Evolutionary conservation across 495 filamentous ascomycete species (phyloP).

Genomic region (Penicillium flavigenum): DNA sequence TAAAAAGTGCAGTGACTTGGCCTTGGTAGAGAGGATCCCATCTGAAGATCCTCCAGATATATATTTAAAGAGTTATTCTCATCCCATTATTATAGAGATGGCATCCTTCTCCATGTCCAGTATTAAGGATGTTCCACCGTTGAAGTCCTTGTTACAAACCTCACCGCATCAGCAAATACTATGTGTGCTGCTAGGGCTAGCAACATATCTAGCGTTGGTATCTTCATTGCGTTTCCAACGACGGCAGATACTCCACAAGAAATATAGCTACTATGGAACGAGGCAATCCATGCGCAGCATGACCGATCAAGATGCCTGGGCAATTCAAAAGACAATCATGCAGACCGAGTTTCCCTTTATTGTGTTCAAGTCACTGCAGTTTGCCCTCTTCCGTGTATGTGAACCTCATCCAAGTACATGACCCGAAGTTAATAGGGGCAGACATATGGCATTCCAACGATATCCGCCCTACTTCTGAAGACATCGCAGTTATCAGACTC

Average conservation of each 20-base stretch:
- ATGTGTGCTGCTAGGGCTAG: conserved; percentile 12
- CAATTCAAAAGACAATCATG: conserved; percentile 49
- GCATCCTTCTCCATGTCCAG: background rate
- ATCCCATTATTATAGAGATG: conserved; percentile 3
- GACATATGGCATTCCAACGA: conserved; percentile 68
- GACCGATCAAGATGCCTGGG: conserved; percentile 59
- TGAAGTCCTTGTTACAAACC: background rate
- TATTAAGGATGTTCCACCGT: background rate
- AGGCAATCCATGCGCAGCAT: conserved; percentile 52
- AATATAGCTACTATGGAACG: conserved; percentile 45
- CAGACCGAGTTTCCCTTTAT: conserved; percentile 57
- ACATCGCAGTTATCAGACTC: conserved; percentile 57
- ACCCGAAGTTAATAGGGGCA: conserved; percentile 20
- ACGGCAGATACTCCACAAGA: conserved; percentile 39
- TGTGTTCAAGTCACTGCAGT: conserved; percentile 54
- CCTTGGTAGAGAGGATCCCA: background rate
- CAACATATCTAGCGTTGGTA: conserved; percentile 25
- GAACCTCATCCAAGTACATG: background rate
- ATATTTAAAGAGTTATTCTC: background rate
- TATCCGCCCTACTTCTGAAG: conserved; percentile 55
- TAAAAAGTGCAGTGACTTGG: background rate
- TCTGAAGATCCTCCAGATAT: background rate
- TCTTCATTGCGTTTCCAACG: conserved; percentile 48
- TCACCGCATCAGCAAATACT: conserved; percentile 10
- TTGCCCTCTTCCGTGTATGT: conserved; percentile 60